Conservation (phyloP, 169 alveolate species). For the Plasmodium inui region DNA sequence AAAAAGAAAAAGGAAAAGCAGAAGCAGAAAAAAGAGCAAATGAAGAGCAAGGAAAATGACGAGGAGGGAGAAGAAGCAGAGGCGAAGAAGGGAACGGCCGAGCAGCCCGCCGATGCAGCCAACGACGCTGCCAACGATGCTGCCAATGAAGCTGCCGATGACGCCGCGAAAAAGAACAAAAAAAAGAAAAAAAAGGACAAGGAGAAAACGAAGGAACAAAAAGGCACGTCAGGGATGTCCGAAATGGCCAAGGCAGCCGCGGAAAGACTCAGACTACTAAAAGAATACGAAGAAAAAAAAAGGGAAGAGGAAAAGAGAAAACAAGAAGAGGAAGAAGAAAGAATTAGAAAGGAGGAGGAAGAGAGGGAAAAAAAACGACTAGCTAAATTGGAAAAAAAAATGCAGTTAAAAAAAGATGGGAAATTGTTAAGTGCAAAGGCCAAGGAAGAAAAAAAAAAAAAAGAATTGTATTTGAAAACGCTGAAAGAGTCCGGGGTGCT, state of each 20-base stretch:
- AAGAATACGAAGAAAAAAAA: conserved; percentile 75
- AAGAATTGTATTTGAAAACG: conserved; percentile 84
- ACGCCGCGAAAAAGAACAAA: conserved; percentile 30
- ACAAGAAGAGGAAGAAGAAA: conserved; percentile 86
- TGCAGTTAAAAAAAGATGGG: conserved; percentile 88
- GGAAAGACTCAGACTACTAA: conserved; percentile 83
- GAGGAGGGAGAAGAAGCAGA: conserved; percentile 23
- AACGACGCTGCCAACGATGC: not conserved
- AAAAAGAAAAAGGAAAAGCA: conserved; percentile 72
- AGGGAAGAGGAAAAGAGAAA: conserved; percentile 84
- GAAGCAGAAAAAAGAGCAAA: conserved; percentile 72
- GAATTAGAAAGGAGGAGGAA: conserved; percentile 85
- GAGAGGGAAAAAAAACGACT: conserved; percentile 84
- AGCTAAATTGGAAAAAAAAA: conserved; percentile 87
- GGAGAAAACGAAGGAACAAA: conserved; percentile 49
- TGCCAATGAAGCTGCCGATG: not conserved
- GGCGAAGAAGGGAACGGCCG: conserved; percentile 35
- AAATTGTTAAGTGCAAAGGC: conserved; percentile 87
- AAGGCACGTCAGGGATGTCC: conserved; percentile 77
- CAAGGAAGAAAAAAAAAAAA: conserved; percentile 83
- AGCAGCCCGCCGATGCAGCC: not conserved
- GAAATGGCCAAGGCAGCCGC: conserved; percentile 87
- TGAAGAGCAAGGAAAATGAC: conserved; percentile 61
- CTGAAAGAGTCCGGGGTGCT: conserved; percentile 79
- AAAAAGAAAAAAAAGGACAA: conserved; percentile 80